Evolutionary conservation across 148 eudicot genomes (phyloP), one percentile per base, ranked within the genome.

Genomic region (Silene latifolia): DNA sequence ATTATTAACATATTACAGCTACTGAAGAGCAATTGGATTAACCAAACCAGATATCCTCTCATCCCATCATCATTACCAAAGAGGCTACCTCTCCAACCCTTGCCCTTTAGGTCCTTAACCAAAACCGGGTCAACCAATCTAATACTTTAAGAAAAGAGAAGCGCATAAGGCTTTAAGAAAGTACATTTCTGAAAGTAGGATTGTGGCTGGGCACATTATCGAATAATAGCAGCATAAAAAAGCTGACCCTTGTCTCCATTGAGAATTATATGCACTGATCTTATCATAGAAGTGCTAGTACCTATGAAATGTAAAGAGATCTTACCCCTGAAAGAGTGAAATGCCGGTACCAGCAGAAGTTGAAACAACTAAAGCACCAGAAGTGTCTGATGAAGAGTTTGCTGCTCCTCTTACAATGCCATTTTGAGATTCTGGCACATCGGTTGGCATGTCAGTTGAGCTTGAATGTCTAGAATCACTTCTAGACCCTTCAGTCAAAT

Each of bases 251-350:
- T 42, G 0, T 53, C 42, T 54, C 48, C 56, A 77, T n/a, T 51
- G 20, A 13, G 47, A 70, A 42, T 44, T 11, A 77, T 62, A 67
- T 20, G 23, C 66, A 75, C 42, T 71, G 19, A 70, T 60, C 44
- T 57, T 61, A 23, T 72, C 56, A 75, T 60, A 42, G 21, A 80
- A 25, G 44, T 32, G 51, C 19, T 66, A 57, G 63, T 14, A 8
- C 68, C 21, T n/a, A 27, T 63, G 74, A 59, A 42, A 17, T n/a
- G 42, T 70, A 59, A 56, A 39, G 54, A 32, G 39, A 56, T 32
- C 73, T 72, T 86, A 89, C 97, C 97, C 89, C 76, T 88, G 91
- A 76, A 93, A 90, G 71, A 90, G 84, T 63, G 93, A 83, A 82
- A 78, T 81, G 68, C 73, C 82, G 76, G 83, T 83, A 70, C 63